Evolutionary conservation across 163 green algal species (phyloP).

Genomic region (Scenedesmus sp.): DNA sequence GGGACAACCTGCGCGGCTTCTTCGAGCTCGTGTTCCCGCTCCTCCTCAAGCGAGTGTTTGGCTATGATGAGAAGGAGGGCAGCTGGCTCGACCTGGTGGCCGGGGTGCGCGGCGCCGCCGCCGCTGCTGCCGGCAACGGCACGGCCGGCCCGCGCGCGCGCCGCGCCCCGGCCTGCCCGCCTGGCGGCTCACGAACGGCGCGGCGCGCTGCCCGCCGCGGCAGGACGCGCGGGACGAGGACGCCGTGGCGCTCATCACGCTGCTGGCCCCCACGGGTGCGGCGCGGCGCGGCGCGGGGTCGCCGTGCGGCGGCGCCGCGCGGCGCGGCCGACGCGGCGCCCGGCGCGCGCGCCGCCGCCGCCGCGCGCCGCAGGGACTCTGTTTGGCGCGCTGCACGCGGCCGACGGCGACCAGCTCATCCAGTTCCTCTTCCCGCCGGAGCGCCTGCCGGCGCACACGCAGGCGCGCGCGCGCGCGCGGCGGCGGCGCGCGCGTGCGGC

Average conservation of each 20-base stretch:
- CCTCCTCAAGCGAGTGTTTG: conserved; percentile 86
- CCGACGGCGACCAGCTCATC: conserved; percentile 78
- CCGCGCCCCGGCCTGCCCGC: no score
- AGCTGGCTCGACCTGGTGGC: conserved; percentile 76
- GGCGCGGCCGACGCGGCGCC: no score
- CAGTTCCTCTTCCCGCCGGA: conserved; percentile 82
- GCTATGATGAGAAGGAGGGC: conserved; percentile 75
- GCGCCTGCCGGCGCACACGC: conserved; percentile 83
- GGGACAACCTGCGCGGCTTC: conserved; percentile 89
- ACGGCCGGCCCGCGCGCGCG: no score
- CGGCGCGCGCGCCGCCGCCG: background rate
- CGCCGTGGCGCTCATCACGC: conserved; percentile 62
- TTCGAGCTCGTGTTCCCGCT: conserved; percentile 86
- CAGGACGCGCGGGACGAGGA: conserved; percentile 65
- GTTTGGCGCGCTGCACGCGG: conserved; percentile 73
- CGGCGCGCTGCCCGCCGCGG: background rate
- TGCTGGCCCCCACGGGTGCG: conserved; percentile 68
- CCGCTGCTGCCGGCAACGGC: background rate
- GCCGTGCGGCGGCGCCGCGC: background rate
- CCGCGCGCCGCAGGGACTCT: conserved; percentile 61
- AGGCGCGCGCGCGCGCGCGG: conserved; percentile 49
- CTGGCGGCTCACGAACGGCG: no score
- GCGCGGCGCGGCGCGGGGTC: background rate
- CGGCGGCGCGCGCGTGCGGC: background rate
- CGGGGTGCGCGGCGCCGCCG: conserved; percentile 10